Conservation (phyloP, 805 yeast genomes). For the Myxozyma neglecta region DNA sequence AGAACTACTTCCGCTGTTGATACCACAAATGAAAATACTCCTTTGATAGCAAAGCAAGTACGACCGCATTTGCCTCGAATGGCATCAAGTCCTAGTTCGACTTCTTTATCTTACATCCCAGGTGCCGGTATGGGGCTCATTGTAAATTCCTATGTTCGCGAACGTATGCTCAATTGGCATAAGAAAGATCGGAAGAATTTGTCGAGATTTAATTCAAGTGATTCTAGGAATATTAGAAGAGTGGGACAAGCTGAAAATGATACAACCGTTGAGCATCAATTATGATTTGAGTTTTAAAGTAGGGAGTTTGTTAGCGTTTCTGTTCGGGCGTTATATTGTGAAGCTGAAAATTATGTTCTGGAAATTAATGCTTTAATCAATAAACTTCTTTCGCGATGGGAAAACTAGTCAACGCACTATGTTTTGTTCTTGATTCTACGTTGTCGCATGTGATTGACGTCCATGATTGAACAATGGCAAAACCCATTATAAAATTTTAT, state of each 20-base stretch:
- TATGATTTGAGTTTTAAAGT: too few species aligned
- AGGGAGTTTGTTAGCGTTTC: too few species aligned
- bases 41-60: neutral
- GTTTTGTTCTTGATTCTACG: neutral
- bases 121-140: slow-evolving; percentile 30
- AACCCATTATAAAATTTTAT: neutral
- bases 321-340: too few species aligned
- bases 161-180: slow-evolving; percentile 27
- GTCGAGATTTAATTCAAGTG: neutral
- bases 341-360: too few species aligned
- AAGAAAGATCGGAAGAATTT: slow-evolving; percentile 7
- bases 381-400: too few species aligned
- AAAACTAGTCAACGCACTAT: too few species aligned
- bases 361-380: too few species aligned
- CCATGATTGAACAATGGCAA: neutral
- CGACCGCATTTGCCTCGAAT: neutral
- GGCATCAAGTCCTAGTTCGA: slow-evolving; percentile 23
- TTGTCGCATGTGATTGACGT: neutral
- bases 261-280: neutral
- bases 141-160: slow-evolving; percentile 31
- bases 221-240: neutral
- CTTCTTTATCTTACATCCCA: slow-evolving; percentile 28
- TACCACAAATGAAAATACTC: neutral
- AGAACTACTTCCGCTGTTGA: neutral
- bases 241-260: neutral